A percentile compares a stretch with the other conserved stretches of the same genome.
These are phyloP conservation scores for Cutaneotrichosporon cavernicola DNA, from an alignment of 1,284 basidiomycete genomes.

Conservation along the genomic window DNA sequence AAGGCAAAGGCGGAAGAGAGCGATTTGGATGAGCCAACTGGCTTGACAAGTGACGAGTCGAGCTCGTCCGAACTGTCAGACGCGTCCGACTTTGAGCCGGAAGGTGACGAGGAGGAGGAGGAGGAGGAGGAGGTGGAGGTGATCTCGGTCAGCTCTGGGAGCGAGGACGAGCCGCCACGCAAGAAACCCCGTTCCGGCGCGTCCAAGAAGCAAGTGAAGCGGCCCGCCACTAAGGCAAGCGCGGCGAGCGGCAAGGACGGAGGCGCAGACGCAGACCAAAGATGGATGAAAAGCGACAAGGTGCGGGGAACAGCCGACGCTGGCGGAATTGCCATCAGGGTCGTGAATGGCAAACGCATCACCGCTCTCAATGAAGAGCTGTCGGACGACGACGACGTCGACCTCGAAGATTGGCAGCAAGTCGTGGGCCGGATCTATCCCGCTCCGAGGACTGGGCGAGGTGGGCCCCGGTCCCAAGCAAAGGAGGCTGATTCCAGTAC, in stretches of 20 bases:
- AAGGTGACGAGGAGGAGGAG: slow-evolving; percentile 32
- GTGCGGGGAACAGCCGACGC: background rate
- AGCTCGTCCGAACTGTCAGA: slow-evolving; percentile 23
- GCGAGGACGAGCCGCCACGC: slow-evolving; percentile 31
- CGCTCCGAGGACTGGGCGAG: slow-evolving; percentile 75
- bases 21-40: slow-evolving; percentile 33
- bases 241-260: slow-evolving; percentile 11
- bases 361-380: slow-evolving; percentile 2
- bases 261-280: slow-evolving; percentile 7
- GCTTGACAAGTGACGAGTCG: slow-evolving; percentile 37
- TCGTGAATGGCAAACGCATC: background rate
- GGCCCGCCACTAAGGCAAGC: slow-evolving; percentile 2
- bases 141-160: slow-evolving; percentile 28
- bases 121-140: slow-evolving; percentile 25
- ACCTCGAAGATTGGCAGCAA: slow-evolving; percentile 40
- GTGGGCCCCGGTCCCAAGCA: slow-evolving; percentile 53
- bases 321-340: slow-evolving; percentile 10
- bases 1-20: slow-evolving; percentile 13
- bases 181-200: background rate
- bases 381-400: slow-evolving; percentile 35
- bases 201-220: background rate
- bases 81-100: slow-evolving; percentile 26
- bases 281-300: background rate
- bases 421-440: slow-evolving; percentile 53
- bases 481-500: slow-evolving; percentile 58